Base-by-base conservation (phyloP, 345 rosid species). In the Rhizophora mangle region DNA sequence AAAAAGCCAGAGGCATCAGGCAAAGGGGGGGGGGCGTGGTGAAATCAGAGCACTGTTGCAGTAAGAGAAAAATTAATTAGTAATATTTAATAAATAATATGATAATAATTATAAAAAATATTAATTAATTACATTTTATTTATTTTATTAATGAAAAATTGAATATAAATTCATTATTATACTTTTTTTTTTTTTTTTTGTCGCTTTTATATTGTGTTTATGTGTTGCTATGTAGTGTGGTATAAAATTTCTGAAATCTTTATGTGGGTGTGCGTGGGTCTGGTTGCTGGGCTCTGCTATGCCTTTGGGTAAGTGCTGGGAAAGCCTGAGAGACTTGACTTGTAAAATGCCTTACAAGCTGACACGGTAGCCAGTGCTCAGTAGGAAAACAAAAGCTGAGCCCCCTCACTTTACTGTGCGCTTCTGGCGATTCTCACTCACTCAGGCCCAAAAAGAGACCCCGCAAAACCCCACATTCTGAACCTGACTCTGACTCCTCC, bases 221-320 rank as follows among this genome's bases (percentile, higher is more conserved):
- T 34, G 8, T 34, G 37, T 34, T 34, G 1, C 7, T 34, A 34
- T 5, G 37, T 31, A 31, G 34, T 0, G 34, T 5, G 34, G 34
- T 4, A 31, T 31, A 34, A 34, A 34, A 34, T 7, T 57, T 62
- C 76, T 71, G 81, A 74, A 24, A 74, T 31, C 46, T 65, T 79
- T 73, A 70, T 80, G 36, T 60, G 71, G 65, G 77, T 59, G 78
- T 66, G 80, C 47, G 72, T 74, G 73, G 77, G 54, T 73, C 76
- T 60, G 61, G 47, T 22, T 19, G 19, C 20, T 16, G 49, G 49
- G 19, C 19, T 37, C 46, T 59, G 27, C 27, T 59, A n/a, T 64
- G 59, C 39, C 37, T 20, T 55, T 22, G n/a, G 59, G 7, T 21
- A 56, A 27, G 16, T 21, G 60, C 60, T 24, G 27, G 2, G 60